Evolutionary conservation across 2,329 filamentous ascomycete species (phyloP), one percentile per base, ranked within the genome.

Genomic region (Arthrobotrys iridis): DNA sequence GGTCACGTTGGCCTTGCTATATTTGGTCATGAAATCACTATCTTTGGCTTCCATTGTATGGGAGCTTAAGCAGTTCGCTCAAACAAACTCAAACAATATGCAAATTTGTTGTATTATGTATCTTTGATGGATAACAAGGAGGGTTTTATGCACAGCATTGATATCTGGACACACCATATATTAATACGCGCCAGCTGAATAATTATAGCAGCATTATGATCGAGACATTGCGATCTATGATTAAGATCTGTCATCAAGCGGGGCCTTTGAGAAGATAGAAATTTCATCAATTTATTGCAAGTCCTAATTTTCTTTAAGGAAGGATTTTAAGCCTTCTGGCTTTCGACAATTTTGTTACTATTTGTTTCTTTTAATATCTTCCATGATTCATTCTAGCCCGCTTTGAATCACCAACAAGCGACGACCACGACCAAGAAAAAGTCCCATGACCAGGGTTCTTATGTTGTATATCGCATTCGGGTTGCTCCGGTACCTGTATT

Each of bases 1-100:
- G 50, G 28, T 55, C 50, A 37, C 30, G 50, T 55, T 55, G 50
- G 50, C 22, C 37, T 37, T 37, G 10, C 50, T 55, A 55, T 55
- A 35, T 55, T 37, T 30, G 30, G 50, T 6, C 30, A 35, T 35
- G 3, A 30, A 37, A n/a, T 55, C 18, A n/a, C 50, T 55, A 55
- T 55, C 30, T 55, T 55, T 55, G 30, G 30, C 15, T 1, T 37
- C 24, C n/a, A 1, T 15, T n/a, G 26, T 52, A n/a, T 52, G 10
- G 30, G 37, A 37, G 6, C n/a, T n/a, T n/a, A n/a, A n/a, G 26
- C 10, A 4, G 26, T 35, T 52, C n/a, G 30, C 30, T 37, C 11
- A 35, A 55, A 55, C 20, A 13, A 35, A 2, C 28, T 33, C 30
- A 35, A 55, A 55, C 28, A 35, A 55, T 35, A n/a, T 35, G 18